Base-by-base conservation (phyloP, 2,329 filamentous ascomycete genomes). In the Seiridium cupressi region DNA sequence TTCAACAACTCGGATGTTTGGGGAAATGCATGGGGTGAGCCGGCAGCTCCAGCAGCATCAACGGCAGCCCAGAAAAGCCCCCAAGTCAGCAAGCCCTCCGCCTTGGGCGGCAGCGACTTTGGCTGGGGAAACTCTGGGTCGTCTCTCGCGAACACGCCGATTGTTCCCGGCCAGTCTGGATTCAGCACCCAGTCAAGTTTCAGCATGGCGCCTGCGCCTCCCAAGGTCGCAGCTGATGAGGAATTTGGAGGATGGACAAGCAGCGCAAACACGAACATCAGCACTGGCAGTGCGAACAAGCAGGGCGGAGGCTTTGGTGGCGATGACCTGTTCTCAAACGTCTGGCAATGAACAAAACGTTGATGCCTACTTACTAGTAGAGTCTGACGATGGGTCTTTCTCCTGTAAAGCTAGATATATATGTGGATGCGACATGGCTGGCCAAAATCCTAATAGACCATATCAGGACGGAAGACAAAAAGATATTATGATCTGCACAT, bases 211-310 rank as follows among this genome's bases (percentile, higher is more conserved):
- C 40, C 55, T 8, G 77, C 81, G 44, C 77, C 80, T 46, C 87
- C 91, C 32, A 89, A 89, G 69, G 90, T 97, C 2, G 84, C 90
- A 42, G 90, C 91, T 0, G 94, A 98, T 68, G 94, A 98, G 74
- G 94, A 98, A 71, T 98, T 97, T 78, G 94, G 94, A 26, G 93
- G 94, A 10, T 98, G 94, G 94, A 88, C 91, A 53, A 96, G 92
- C 82, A 78, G 89, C 84, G 69, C 84, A 66, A 72, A 76, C 1
- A 72, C 76, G 38, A 70, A 7, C 9, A 46, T 47, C 10, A 59
- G 47, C 3, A 48, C 78, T 26, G 72, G 72, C 48, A 74, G 73
- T 54, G 69, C 74, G 11, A 76, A 82, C 54, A 85, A 90, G 76
- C 79, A 88, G 40, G 77, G 83, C 34, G 77, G 81, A 31, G 84